These are phyloP conservation scores for Pythium grandisporangium DNA, from an alignment of 352 stramenopile genomes.

Conservation along the genomic window DNA sequence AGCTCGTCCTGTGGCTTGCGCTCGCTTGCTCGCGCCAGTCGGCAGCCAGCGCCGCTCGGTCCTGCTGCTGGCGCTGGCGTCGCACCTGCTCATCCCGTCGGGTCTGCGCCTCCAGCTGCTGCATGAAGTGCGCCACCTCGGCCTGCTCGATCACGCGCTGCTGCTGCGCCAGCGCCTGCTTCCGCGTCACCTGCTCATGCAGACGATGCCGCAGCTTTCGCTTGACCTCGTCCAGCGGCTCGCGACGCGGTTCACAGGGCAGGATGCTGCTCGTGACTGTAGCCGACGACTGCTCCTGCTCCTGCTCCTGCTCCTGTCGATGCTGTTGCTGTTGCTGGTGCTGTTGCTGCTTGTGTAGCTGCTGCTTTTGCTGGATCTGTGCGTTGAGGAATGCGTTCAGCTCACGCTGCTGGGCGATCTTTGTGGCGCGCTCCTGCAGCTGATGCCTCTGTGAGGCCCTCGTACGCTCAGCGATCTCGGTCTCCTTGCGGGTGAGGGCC, in stretches of 20 bases:
- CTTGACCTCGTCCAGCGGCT: too few species aligned
- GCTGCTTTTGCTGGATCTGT: conserved; percentile 36
- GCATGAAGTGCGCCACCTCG: conserved; percentile 47
- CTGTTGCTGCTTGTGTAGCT: conserved; percentile 4
- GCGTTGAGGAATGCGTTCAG: conserved; percentile 36
- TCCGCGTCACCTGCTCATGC: conserved; percentile 35
- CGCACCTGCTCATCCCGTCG: conserved; percentile 17
- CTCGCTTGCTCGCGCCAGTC: conserved; percentile 41
- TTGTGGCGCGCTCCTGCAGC: conserved; percentile 30
- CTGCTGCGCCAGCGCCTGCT: conserved; percentile 26
- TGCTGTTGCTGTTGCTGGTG: conserved; percentile 6
- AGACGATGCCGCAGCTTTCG: conserved; percentile 29
- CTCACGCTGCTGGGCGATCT: conserved; percentile 23
- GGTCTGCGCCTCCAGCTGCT: conserved; percentile 27
- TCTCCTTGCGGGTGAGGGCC: conserved; percentile 4
- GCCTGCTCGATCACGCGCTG: conserved; percentile 30
- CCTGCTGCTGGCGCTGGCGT: conserved; percentile 14
- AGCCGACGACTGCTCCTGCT: conserved; percentile 1
- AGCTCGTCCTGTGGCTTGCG: conserved; percentile 7
- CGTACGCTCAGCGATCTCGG: conserved; percentile 12
- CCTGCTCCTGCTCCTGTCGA: conserved; percentile 6
- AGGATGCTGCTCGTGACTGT: conserved; percentile 22
- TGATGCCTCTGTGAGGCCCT: conserved; percentile 25
- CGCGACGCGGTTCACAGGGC: conserved; percentile 22
- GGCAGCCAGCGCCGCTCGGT: conserved; percentile 27